Conservation (phyloP, 2,329 filamentous ascomycete genomes). For the Neofusicoccum kwambonambiense region DNA sequence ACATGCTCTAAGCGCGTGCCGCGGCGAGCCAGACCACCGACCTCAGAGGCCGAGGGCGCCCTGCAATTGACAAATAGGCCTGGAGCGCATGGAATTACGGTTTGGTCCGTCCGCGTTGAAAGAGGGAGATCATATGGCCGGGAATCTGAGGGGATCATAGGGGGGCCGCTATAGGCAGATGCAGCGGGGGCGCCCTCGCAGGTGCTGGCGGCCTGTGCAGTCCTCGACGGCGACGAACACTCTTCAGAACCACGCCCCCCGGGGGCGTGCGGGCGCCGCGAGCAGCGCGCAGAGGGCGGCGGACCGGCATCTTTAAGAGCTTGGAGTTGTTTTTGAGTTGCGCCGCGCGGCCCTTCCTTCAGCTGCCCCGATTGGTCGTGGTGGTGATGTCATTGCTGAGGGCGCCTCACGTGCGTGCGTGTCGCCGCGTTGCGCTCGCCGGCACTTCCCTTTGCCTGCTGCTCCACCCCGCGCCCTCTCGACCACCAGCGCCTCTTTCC, state of each 20-base stretch:
- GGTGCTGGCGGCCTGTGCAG: background rate
- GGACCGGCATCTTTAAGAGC: background rate
- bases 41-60: background rate
- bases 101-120: slow-evolving; percentile 3
- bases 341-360: slow-evolving; percentile 7
- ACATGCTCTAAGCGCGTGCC: background rate
- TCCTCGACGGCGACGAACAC: background rate
- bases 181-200: background rate
- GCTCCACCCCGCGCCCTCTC: background rate
- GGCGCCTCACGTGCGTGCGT: background rate
- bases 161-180: background rate
- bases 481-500: background rate
- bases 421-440: background rate
- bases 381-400: slow-evolving; percentile 9
- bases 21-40: background rate
- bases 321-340: background rate
- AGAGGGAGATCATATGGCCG: background rate
- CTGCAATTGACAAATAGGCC: background rate
- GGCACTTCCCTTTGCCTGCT: background rate
- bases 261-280: no score
- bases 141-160: background rate
- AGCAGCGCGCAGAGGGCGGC: background rate
- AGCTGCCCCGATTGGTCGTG: background rate
- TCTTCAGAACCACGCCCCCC: background rate
- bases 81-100: background rate